phyloP scores from a whole-genome alignment of 176 grass and related monocot genomes.

The Avena eriantha region DNA sequence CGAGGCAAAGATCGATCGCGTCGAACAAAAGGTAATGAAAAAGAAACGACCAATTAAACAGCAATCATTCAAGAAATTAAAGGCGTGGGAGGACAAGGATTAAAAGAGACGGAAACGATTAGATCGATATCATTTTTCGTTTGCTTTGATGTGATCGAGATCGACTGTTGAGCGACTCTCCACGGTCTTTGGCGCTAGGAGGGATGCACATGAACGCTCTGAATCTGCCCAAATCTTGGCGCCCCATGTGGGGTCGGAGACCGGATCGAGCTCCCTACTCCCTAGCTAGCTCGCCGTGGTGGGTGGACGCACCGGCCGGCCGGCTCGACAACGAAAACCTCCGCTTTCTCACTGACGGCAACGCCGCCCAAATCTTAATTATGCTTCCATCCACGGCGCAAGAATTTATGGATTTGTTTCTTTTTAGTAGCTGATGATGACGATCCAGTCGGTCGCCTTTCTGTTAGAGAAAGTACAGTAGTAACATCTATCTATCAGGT shows the following conservation, averaged over 20 bases:
- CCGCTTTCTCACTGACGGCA: constrained; percentile 29
- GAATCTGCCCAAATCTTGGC: constrained; percentile 1
- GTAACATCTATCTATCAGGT: neutral
- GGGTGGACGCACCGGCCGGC: neutral
- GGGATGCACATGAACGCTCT: constrained; percentile 13
- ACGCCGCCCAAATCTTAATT: neutral
- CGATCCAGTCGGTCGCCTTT: too few relatives aligned
- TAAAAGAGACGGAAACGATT: neutral
- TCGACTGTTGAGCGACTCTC: neutral
- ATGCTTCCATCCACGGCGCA: neutral
- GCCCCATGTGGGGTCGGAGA: neutral
- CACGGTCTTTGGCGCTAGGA: constrained; percentile 30
- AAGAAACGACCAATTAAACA: neutral
- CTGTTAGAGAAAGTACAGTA: neutral
- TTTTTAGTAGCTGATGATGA: neutral
- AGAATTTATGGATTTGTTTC: neutral
- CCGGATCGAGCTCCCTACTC: neutral
- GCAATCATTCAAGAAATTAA: neutral
- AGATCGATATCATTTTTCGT: neutral
- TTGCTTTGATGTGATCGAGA: neutral
- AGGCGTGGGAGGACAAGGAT: neutral
- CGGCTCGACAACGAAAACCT: neutral
- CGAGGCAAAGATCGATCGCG: constrained; percentile 10
- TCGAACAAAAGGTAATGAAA: neutral
- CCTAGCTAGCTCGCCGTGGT: neutral